phyloP scores from a whole-genome alignment of 805 yeast species.

The Maudiozyma bulderi region DNA sequence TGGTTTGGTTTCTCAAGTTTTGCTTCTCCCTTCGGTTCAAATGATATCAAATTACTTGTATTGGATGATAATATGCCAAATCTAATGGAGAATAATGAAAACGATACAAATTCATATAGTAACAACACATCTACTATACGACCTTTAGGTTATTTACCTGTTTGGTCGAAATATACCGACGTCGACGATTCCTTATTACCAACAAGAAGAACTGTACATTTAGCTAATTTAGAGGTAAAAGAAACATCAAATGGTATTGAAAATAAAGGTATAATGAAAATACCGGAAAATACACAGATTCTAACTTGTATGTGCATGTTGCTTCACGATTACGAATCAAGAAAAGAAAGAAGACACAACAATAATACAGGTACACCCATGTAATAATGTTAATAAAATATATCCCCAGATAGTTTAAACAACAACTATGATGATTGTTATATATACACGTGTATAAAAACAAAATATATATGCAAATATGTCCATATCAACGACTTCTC shows the following conservation, averaged over 20 bases:
- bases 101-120: neutral
- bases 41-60: conserved; percentile 27
- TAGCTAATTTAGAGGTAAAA: conserved; percentile 19
- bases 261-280: conserved; percentile 9
- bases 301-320: conserved; percentile 28
- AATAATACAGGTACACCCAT: conserved; percentile 1
- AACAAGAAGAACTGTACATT: conserved; percentile 17
- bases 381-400: neutral
- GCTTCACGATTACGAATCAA: conserved; percentile 25
- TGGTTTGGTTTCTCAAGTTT: conserved; percentile 35
- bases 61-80: conserved; percentile 30
- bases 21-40: conserved; percentile 29
- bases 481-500: conserved; percentile 9
- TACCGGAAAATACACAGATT: conserved; percentile 23
- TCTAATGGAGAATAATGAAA: conserved; percentile 14
- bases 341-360: conserved; percentile 22
- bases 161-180: conserved; percentile 26
- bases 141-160: conserved; percentile 17
- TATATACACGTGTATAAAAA: neutral
- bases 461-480: neutral
- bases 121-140: conserved; percentile 7
- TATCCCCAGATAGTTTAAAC: too few species aligned
- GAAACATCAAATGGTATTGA: conserved; percentile 6
- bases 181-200: conserved; percentile 19
- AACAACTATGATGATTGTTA: neutral